Conservation (phyloP, 2,329 filamentous ascomycete genomes). For the Pseudogymnoascus sp. region DNA sequence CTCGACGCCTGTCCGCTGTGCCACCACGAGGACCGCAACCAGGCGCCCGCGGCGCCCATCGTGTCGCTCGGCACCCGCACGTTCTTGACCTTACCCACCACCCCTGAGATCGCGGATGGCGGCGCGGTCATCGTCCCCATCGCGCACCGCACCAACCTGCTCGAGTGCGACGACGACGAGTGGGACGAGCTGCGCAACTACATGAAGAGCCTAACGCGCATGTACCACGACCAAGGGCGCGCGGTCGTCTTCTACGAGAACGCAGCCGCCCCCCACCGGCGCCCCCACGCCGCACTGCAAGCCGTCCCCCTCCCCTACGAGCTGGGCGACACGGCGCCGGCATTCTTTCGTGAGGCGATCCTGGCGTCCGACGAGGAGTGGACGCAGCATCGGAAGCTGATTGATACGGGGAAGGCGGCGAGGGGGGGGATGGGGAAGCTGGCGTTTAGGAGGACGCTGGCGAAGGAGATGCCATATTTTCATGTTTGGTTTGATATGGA, state of each 20-base stretch:
- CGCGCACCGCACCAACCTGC: conserved; percentile 75
- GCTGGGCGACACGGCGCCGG: conserved; percentile 82
- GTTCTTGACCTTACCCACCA: conserved; percentile 80
- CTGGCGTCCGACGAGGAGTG: conserved; percentile 83
- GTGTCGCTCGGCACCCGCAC: conserved; percentile 78
- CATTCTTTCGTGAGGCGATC: conserved; percentile 94
- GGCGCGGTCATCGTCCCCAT: conserved; percentile 85
- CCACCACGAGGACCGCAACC: conserved; percentile 74
- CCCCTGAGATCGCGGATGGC: conserved; percentile 76
- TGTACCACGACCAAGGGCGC: conserved; percentile 89
- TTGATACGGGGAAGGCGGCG: conserved; percentile 65
- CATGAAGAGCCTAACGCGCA: conserved; percentile 89
- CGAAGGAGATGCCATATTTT: conserved; percentile 97
- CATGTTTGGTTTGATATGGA: conserved; percentile 94
- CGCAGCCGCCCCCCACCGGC: conserved; percentile 69
- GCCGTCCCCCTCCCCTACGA: conserved; percentile 84
- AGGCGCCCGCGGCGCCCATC: conserved; percentile 73
- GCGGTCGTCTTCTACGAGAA: conserved; percentile 98
- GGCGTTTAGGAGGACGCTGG: conserved; percentile 74
- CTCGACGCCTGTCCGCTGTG: conserved; percentile 86
- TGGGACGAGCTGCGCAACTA: conserved; percentile 99
- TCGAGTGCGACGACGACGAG: conserved; percentile 98
- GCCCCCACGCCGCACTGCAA: conserved; percentile 75
- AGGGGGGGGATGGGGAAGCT: conserved; percentile 62
- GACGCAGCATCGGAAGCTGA: conserved; percentile 90